phyloP scores from a whole-genome alignment of 139 green algal genomes.

The Limnomonas spitsbergensis region DNA sequence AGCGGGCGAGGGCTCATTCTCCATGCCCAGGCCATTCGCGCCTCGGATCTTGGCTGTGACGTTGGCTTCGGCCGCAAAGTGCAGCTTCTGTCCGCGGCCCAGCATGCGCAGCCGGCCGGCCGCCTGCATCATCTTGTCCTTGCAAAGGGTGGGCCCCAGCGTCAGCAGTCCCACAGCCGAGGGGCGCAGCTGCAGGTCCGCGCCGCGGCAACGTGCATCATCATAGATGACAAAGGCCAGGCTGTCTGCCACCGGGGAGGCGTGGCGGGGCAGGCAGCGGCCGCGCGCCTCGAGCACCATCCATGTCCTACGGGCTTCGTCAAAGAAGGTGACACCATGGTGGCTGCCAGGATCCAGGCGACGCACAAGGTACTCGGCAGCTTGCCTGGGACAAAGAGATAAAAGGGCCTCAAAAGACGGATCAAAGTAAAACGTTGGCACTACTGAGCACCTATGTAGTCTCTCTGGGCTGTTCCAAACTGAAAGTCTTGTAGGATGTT shows the following conservation, averaged over 20 bases:
- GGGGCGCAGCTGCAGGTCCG: slow-evolving; percentile 41
- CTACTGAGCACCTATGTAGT: no score
- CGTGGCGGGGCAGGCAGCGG: slow-evolving; percentile 17
- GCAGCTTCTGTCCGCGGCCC: slow-evolving; percentile 37
- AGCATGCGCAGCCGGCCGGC: slow-evolving; percentile 38
- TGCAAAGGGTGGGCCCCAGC: slow-evolving; percentile 43
- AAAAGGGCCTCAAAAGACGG: no score
- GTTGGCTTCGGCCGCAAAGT: slow-evolving; percentile 26
- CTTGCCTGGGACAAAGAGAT: no score
- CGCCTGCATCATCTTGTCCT: slow-evolving; percentile 62
- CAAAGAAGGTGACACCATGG: no score
- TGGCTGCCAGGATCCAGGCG: not conserved
- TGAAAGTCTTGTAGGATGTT: no score
- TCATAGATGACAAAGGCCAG: slow-evolving; percentile 52
- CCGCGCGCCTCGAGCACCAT: no score
- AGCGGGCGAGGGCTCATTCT: not conserved
- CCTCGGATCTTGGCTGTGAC: slow-evolving; percentile 28
- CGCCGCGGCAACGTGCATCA: slow-evolving; percentile 49
- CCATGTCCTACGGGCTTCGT: no score
- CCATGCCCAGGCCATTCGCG: not conserved
- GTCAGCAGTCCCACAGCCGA: slow-evolving; percentile 57
- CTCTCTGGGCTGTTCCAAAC: no score
- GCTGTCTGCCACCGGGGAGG: slow-evolving; percentile 38
- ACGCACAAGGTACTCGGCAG: slow-evolving; percentile 25
- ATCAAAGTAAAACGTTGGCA: no score